These are phyloP conservation scores for Sistotremastrum suecicum DNA, from an alignment of 768 basidiomycete genomes.

Conservation along the genomic window DNA sequence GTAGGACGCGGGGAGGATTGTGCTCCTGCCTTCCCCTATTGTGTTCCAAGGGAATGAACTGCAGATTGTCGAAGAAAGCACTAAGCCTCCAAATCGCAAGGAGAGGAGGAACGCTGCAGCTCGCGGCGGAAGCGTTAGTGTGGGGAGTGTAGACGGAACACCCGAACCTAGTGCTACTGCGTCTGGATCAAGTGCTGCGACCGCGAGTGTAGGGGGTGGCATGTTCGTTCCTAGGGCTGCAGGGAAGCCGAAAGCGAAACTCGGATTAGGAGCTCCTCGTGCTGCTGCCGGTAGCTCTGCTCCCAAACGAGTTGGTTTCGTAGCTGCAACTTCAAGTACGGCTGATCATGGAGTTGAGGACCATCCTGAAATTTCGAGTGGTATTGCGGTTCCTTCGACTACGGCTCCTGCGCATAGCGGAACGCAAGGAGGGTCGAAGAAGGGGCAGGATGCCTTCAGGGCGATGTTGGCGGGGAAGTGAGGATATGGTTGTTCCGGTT, in stretches of 20 bases:
- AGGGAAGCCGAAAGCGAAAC: conserved; percentile 44
- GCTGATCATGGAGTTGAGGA: neutral
- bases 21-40: conserved; percentile 60
- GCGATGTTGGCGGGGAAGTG: conserved; percentile 44
- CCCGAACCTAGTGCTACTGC: conserved; percentile 15
- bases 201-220: conserved; percentile 27
- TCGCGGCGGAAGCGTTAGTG: neutral
- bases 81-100: neutral
- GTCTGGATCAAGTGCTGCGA: conserved; percentile 15
- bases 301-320: neutral
- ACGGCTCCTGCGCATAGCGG: conserved; percentile 9
- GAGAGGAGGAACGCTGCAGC: neutral
- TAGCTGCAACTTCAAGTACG: neutral
- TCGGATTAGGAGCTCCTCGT: conserved; percentile 50
- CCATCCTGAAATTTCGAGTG: neutral
- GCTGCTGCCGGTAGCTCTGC: conserved; percentile 10
- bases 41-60: conserved; percentile 51
- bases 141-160: neutral
- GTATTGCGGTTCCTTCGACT: conserved; percentile 10
- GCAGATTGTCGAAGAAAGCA: conserved; percentile 40
- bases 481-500: too few species aligned
- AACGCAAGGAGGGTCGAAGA: conserved; percentile 20
- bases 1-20: conserved; percentile 73
- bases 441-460: conserved; percentile 75
- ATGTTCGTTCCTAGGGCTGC: conserved; percentile 59